Conservation (phyloP, 495 filamentous ascomycete species). For the Cercophora scortea region DNA sequence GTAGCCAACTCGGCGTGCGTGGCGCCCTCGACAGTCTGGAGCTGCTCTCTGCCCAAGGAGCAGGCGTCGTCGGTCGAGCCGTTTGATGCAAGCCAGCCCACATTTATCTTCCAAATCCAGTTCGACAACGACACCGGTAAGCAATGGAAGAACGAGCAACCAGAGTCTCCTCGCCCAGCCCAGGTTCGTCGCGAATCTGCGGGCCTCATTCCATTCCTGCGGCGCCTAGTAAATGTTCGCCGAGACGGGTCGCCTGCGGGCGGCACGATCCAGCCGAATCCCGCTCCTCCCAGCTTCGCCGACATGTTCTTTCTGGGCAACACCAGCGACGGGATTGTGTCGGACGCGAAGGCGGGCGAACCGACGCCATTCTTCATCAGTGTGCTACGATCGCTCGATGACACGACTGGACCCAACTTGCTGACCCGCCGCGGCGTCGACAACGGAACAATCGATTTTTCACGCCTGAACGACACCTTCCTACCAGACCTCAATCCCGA, state of each 20-base stretch:
- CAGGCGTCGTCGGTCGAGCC: constrained; percentile 52
- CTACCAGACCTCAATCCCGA: constrained; percentile 52
- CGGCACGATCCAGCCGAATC: constrained; percentile 38
- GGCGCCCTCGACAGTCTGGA: constrained; percentile 65
- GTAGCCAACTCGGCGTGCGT: constrained; percentile 55
- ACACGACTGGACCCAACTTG: constrained; percentile 24
- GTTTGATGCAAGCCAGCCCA: constrained; percentile 57
- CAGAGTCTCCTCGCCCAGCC: not conserved
- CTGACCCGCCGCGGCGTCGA: constrained; percentile 23
- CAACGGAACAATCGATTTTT: constrained; percentile 2
- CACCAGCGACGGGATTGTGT: constrained; percentile 62
- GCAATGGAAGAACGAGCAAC: constrained; percentile 30
- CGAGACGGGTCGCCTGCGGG: constrained; percentile 1
- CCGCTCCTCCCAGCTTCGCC: constrained; percentile 53
- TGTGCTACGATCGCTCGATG: constrained; percentile 28
- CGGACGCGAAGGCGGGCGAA: constrained; percentile 55
- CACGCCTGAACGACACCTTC: constrained; percentile 49
- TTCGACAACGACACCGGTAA: constrained; percentile 63
- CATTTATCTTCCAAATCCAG: constrained; percentile 70
- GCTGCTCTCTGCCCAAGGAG: constrained; percentile 72
- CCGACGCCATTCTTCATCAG: constrained; percentile 63
- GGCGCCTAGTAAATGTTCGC: not conserved
- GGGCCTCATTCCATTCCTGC: constrained; percentile 6
- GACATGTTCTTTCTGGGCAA: constrained; percentile 77
- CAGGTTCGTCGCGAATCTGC: constrained; percentile 4